Base-by-base conservation (phyloP, 2,329 filamentous ascomycete genomes). In the Claviceps purpurea region DNA sequence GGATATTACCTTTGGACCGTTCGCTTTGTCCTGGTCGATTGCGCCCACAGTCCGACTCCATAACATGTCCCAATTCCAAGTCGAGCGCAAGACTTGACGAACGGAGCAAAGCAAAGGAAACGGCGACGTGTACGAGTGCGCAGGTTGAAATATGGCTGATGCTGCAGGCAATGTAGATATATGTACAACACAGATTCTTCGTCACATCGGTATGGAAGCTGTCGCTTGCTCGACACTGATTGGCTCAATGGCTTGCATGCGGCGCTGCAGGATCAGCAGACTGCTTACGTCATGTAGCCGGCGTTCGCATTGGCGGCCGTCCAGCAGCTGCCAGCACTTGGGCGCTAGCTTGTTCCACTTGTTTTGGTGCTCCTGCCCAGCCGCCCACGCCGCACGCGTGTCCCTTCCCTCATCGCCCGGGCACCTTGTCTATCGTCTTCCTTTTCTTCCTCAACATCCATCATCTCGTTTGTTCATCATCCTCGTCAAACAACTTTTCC, bases 381-480 rank as follows among this genome's bases (percentile, higher is more conserved):
- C 39, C 18, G 39, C 39, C 39, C 18, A 43, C 22, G 30, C 39
- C 39, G n/a, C 18, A 43, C 22, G 30, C 39, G 38, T 13, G 45
- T 26, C 34, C 48, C 42, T 26, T 43, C 24, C 20, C 20, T 43
- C 41, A 5, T 43, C 41, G 11, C 26, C 7, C n/a, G n/a, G 24
- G 5, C 30, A 3, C 18, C 41, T 26, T 13, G 2, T 26, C 42
- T 37, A 4, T 8, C 13, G 13, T 5, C 30, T 42, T 47, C 47
- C 30, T 34, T 30, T 37, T 26, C 41, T 44, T 48, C 22, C 20
- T 43, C 43, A 46, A 14, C 50, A 52, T 47, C 46, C 48, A 34
- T 49, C 47, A 43, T 18, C n/a, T 45, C 10, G 30, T 50, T 41
- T 48, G 43, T 24, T 44, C 51, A 53, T 34, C 30, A 47, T 18